Evolutionary conservation across 768 basidiomycete species (phyloP).

Genomic region (Imleria badia): DNA sequence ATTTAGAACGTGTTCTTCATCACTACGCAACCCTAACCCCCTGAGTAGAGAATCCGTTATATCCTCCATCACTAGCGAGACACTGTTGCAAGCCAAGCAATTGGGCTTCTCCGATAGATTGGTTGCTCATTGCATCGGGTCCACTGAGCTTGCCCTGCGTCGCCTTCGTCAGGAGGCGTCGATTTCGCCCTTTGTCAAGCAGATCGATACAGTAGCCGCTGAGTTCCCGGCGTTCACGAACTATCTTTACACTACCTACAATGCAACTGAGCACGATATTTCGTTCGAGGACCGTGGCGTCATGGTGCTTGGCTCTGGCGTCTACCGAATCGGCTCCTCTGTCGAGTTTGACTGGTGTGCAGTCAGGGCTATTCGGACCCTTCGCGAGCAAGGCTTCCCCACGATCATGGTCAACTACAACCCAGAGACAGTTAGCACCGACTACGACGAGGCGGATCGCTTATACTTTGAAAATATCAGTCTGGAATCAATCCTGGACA

Average conservation of each 20-base stretch:
- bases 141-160: constrained; percentile 92
- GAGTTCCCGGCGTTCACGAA: constrained; percentile 99
- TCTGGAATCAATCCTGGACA: constrained; percentile 93
- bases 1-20: constrained; percentile 19
- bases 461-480: constrained; percentile 99
- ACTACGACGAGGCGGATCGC: constrained; percentile 98
- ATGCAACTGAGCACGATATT: constrained; percentile 92
- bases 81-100: constrained; percentile 85
- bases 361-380: constrained; percentile 92
- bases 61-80: constrained; percentile 56
- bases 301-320: constrained; percentile 97
- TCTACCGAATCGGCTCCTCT: constrained; percentile 97
- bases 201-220: constrained; percentile 98
- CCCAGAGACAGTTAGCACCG: constrained; percentile 98
- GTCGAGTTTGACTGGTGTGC: constrained; percentile 99
- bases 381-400: constrained; percentile 91
- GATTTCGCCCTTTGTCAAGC: constrained; percentile 92
- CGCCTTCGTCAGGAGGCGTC: constrained; percentile 80
- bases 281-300: constrained; percentile 88
- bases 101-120: constrained; percentile 95
- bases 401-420: constrained; percentile 99
- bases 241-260: constrained; percentile 98
- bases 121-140: constrained; percentile 77
- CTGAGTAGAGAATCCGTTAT: constrained; percentile 57
- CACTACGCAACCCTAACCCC: constrained; percentile 1